Conservation (phyloP, 208 protist genomes). For the Zelonia costaricensis region DNA sequence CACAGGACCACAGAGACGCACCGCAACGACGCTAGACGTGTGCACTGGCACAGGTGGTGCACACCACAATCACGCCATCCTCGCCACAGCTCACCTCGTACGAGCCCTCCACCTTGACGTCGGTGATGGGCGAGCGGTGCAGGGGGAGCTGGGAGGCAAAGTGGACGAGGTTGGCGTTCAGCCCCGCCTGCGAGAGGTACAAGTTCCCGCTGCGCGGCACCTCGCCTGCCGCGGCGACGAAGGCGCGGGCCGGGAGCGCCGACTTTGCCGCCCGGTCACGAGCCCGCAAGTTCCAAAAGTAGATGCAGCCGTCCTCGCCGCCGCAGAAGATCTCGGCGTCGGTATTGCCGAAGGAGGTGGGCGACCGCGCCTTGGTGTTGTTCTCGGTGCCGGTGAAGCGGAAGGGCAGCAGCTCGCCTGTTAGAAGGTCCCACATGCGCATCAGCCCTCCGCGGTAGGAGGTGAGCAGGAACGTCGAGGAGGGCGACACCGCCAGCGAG, state of each 20-base stretch:
- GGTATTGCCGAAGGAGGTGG: conserved; percentile 55
- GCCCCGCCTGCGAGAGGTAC: conserved; percentile 1
- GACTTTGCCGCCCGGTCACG: conserved; percentile 8
- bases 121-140: conserved; percentile 54
- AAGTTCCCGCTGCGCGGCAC: conserved; percentile 7
- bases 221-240: not conserved
- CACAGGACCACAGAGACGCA: too few species aligned
- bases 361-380: conserved; percentile 49
- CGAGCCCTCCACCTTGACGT: conserved; percentile 68
- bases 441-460: conserved; percentile 70
- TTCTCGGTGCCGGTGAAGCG: conserved; percentile 65
- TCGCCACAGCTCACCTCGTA: conserved; percentile 70
- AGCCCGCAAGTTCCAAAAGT: conserved; percentile 62
- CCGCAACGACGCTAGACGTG: conserved; percentile 2
- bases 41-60: conserved; percentile 27
- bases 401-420: conserved; percentile 53
- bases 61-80: conserved; percentile 66
- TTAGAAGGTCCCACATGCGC: conserved; percentile 77
- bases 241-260: not conserved
- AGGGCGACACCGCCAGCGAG: conserved; percentile 74
- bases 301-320: conserved; percentile 69
- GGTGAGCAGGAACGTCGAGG: conserved; percentile 67
- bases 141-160: conserved; percentile 35
- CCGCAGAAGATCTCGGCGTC: conserved; percentile 69
- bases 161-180: conserved; percentile 13